Percentiles rank a stretch among this genome's conserved stretches.
phyloP scores from a whole-genome alignment of 306 rosid species.

The Medicago truncatula region MtrunA17r5.0-ANR NC_053044.1:32888001-32888500 shows the following conservation, averaged over 20 bases:
- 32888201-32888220: slow-evolving; percentile 4
- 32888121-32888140: slow-evolving; percentile 4
- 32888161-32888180: slow-evolving; percentile 1
- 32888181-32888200: slow-evolving; percentile 11
- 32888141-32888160: slow-evolving; percentile 1
- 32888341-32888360: slow-evolving; percentile 56
- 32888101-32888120: not conserved
- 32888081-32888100: not conserved
- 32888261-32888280: not conserved
- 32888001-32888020: slow-evolving; percentile 40
- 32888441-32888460: slow-evolving; percentile 80
- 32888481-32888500: slow-evolving; percentile 80
- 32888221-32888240: slow-evolving; percentile 2
- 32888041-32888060: slow-evolving; percentile 29
- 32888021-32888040: slow-evolving; percentile 30
- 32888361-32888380: slow-evolving; percentile 47
- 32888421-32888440: slow-evolving; percentile 68
- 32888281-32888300: too few relatives aligned
- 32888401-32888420: slow-evolving; percentile 69
- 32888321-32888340: slow-evolving; percentile 12
- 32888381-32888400: slow-evolving; percentile 65
- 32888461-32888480: slow-evolving; percentile 86
- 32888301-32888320: slow-evolving; percentile 4
- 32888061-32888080: slow-evolving; percentile 22
- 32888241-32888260: slow-evolving; percentile 15